Base-by-base conservation (phyloP, 140 eudicot species). In the Senecio squalidus region DNA sequence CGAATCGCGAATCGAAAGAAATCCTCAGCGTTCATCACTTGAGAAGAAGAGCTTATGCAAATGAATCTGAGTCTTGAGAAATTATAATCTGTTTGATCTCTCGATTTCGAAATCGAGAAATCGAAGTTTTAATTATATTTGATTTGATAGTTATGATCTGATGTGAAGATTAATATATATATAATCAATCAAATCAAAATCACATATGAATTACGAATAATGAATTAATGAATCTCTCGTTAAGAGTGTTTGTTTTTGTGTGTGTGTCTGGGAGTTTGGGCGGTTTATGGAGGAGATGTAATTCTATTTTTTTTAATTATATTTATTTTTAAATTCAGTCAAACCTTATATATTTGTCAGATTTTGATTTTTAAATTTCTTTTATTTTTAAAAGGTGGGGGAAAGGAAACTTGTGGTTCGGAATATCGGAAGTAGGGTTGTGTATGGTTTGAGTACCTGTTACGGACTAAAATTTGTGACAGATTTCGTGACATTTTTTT, bases 251-350 rank as follows among this genome's bases (percentile, higher is more conserved):
- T 58, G n/a, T n/a, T n/a, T n/a, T 11, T 48, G 25, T 44, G 67
- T 60, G 66, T 18, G 75, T 71, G 63, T 44, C 76, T 62, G 58
- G 76, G 76, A 71, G 65, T 71, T 71, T 62, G 76, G 70, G 70
- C 76, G 70, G 76, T 71, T 71, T 62, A 62, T 62, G 76, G 62
- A 41, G 9, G 5, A 30, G 4, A 30, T 0, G 9, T 2, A 9
- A 30, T 9, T 30, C 9, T 9, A 6, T 30, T 30, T 0, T 30
- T 3, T 4, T 4, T 30, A 3, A 3, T 30, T 4, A 30, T 30
- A 30, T 30, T 30, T 30, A 6, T 9, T 30, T 6, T 2, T 4
- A 6, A 30, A 4, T 30, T 30, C 9, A 30, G 36, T n/a, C n/a
- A n/a, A n/a, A n/a, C n/a, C n/a, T n/a, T n/a, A 30, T 3, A 9